phyloP scores from a whole-genome alignment of 2,329 filamentous ascomycete genomes.

The Trichoderma sp. region DNA sequence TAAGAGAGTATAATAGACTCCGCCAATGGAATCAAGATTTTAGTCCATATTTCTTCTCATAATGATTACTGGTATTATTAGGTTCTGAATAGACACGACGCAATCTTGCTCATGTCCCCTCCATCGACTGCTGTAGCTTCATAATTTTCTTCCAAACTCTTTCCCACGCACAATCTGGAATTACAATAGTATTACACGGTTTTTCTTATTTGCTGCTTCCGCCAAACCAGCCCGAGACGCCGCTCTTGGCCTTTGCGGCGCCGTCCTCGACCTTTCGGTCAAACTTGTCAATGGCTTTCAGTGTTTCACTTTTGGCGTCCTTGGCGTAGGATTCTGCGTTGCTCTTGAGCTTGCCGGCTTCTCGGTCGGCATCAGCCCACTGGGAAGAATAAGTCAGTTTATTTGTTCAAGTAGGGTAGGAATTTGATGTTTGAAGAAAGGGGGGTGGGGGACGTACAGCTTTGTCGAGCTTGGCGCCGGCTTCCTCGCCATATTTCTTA shows the following conservation, averaged over 20 bases:
- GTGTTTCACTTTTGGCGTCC: slow-evolving; percentile 62
- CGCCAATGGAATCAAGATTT: neutral
- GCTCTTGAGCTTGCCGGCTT: slow-evolving; percentile 63
- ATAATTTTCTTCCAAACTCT: neutral
- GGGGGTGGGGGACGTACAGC: too few species aligned
- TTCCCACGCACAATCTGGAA: neutral
- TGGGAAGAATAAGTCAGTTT: slow-evolving; percentile 22
- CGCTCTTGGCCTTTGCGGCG: slow-evolving; percentile 79
- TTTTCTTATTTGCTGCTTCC: slow-evolving; percentile 51
- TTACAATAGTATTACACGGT: too few species aligned
- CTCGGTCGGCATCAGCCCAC: slow-evolving; percentile 61
- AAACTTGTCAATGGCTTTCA: slow-evolving; percentile 77
- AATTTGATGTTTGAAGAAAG: too few species aligned
- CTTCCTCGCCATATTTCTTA: slow-evolving; percentile 48
- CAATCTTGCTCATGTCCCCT: neutral
- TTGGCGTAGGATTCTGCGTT: slow-evolving; percentile 61
- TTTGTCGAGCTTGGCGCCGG: slow-evolving; percentile 67
- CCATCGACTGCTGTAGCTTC: neutral
- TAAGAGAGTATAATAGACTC: neutral
- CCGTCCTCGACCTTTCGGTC: slow-evolving; percentile 80
- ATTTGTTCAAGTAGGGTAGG: neutral
- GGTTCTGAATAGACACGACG: too few species aligned
- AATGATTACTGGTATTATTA: neutral
- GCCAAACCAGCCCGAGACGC: slow-evolving; percentile 84
- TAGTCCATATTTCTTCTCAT: neutral